A percentile compares a stretch with the other conserved stretches of the same genome.
phyloP scores from a whole-genome alignment of 1,284 basidiomycete genomes.

The Malassezia obtusa region DNA sequence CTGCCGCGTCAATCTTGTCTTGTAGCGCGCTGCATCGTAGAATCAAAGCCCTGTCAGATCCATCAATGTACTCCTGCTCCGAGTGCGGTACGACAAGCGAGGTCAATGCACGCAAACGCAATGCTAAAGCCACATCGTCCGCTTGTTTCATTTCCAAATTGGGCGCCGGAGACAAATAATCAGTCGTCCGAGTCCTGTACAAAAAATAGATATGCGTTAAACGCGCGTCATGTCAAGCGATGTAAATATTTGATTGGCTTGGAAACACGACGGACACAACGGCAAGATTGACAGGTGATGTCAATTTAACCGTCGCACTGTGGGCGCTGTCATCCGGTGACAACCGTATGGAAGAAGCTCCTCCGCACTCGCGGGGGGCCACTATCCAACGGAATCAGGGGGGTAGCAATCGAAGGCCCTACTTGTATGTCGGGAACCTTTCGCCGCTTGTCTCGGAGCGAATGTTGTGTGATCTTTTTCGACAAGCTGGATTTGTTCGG shows the following conservation, averaged over 20 bases:
- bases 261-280: neutral
- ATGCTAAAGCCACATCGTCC: neutral
- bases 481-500: constrained; percentile 85
- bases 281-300: neutral
- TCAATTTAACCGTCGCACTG: neutral
- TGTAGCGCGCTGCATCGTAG: neutral
- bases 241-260: neutral
- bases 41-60: neutral
- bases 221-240: neutral
- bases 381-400: neutral
- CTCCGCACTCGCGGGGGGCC: neutral
- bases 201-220: neutral
- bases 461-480: constrained; percentile 87
- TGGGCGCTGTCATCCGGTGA: neutral
- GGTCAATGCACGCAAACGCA: neutral
- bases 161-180: neutral
- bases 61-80: neutral
- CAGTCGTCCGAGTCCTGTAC: too few species aligned
- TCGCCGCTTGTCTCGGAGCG: constrained; percentile 67
- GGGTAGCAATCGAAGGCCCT: constrained; percentile 54
- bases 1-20: neutral
- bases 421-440: constrained; percentile 94
- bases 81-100: neutral
- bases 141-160: neutral
- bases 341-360: neutral